Evolutionary conservation across 2,329 filamentous ascomycete genomes (phyloP), one percentile per base, ranked within the genome.

Genomic region (Exophiala viscosa): DNA sequence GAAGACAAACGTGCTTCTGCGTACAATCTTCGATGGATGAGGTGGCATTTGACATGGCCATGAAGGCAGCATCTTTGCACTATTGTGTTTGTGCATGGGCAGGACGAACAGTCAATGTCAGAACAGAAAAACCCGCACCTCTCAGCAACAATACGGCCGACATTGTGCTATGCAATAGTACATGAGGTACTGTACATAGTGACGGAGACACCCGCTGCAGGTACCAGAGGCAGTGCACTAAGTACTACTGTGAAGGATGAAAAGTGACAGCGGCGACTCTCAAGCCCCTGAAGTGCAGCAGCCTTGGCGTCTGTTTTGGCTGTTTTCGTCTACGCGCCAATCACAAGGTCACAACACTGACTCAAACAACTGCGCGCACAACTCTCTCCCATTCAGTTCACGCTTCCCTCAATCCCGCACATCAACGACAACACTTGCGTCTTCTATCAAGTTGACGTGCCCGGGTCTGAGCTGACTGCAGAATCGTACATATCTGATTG

Each of bases 251-350:
- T 11, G n/a, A 15, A 18, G n/a, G 10, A 11, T 41, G 38, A 11
- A 17, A 18, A 17, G 38, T 23, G 38, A n/a, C 14, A 13, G 17
- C n/a, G 8, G 39, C 18, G 39, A 20, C 13, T 44, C 5, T 28
- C 41, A 36, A 20, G 41, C 41, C 11, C 8, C 28, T 15, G 10
- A 42, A 41, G 38, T 5, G 23, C 23, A 20, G 40, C 35, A 18
- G 48, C 32, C 49, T 52, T 52, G 49, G 49, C 49, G 34, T 41
- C 15, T 47, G 42, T 52, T 46, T 49, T 41, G 32, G 42, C 48
- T 35, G 41, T 32, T 39, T 36, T 45, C 18, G 28, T 33, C 32
- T 18, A 50, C 48, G 54, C 50, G 54, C 54, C 54, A 57, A 57
- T 57, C 43, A 50, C 35, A 48, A 45, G 36, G 14, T 3, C 20